These are phyloP conservation scores for Calonectria leucothoes DNA, from an alignment of 2,329 filamentous ascomycete genomes.

Conservation along the genomic window DNA sequence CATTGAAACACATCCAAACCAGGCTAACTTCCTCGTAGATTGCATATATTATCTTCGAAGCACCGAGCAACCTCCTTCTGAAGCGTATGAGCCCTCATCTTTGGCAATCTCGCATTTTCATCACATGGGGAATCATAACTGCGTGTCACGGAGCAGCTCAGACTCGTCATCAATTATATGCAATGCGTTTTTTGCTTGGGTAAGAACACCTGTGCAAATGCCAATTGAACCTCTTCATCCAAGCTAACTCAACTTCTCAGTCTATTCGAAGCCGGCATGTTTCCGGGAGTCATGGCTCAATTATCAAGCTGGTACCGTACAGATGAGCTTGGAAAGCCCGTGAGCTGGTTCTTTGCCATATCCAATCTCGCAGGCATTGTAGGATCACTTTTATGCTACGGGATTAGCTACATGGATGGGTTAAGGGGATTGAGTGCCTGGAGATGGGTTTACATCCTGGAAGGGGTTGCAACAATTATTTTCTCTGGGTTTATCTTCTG, in stretches of 20 bases:
- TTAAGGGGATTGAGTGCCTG: constrained; percentile 40
- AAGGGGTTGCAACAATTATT: constrained; percentile 55
- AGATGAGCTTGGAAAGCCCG: background rate
- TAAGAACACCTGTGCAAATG: constrained; percentile 34
- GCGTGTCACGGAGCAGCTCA: constrained; percentile 18
- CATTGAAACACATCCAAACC: constrained; percentile 24
- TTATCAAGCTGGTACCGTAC: constrained; percentile 51
- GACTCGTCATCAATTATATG: constrained; percentile 9
- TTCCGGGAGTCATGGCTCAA: constrained; percentile 54
- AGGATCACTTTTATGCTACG: constrained; percentile 46
- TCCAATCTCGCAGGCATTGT: constrained; percentile 46
- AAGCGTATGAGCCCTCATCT: constrained; percentile 36
- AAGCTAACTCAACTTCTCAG: background rate
- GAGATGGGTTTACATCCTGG: constrained; percentile 56
- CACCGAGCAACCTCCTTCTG: constrained; percentile 52
- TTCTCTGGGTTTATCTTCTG: background rate
- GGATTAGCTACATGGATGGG: constrained; percentile 43
- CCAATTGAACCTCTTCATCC: rapidly evolving
- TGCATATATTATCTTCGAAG: constrained; percentile 53
- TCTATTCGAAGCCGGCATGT: constrained; percentile 33
- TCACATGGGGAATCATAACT: constrained; percentile 50
- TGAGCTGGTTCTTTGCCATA: background rate
- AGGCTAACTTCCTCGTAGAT: constrained; percentile 49
- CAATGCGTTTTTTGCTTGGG: constrained; percentile 39
- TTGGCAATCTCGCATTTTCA: constrained; percentile 19